phyloP scores from a whole-genome alignment of 495 filamentous ascomycete species.

The Glarea lozoyensis region DNA sequence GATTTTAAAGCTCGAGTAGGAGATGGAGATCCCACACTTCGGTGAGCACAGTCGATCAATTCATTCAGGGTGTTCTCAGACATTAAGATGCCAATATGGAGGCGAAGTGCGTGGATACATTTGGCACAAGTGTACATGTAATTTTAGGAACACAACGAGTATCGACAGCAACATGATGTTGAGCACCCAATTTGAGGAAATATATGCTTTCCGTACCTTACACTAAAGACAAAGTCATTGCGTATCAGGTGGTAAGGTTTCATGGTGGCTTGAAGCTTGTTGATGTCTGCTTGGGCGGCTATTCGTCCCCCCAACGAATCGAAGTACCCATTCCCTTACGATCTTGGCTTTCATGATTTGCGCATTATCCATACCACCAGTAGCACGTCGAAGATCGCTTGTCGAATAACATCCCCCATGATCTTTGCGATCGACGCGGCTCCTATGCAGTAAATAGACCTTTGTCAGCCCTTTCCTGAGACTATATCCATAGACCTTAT shows the following conservation, averaged over 20 bases:
- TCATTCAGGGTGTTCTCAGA: too few relatives aligned
- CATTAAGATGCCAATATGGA: too few relatives aligned
- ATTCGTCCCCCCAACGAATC: conserved; percentile 49
- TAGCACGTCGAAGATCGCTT: conserved; percentile 30
- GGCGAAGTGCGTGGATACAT: too few relatives aligned
- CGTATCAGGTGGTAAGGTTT: conserved; percentile 40
- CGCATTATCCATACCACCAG: conserved; percentile 28
- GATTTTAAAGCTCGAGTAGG: too few relatives aligned
- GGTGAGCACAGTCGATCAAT: too few relatives aligned
- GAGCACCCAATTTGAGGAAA: too few relatives aligned
- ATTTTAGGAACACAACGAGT: too few relatives aligned
- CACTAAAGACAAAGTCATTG: too few relatives aligned
- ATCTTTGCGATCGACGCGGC: conserved; percentile 31
- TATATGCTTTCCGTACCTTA: too few relatives aligned
- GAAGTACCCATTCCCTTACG: conserved; percentile 66
- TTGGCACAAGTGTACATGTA: too few relatives aligned
- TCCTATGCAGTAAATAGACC: conserved; percentile 56
- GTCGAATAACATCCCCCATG: conserved; percentile 32
- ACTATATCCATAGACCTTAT: conserved; percentile 69
- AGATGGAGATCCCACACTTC: too few relatives aligned
- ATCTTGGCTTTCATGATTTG: conserved; percentile 53
- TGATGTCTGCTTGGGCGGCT: conserved; percentile 1
- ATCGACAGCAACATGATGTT: too few relatives aligned
- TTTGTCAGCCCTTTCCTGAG: conserved; percentile 61
- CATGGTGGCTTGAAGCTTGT: conserved; percentile 1